Base-by-base conservation (phyloP, 805 yeast species). In the Hanseniaspora vineae region DNA sequence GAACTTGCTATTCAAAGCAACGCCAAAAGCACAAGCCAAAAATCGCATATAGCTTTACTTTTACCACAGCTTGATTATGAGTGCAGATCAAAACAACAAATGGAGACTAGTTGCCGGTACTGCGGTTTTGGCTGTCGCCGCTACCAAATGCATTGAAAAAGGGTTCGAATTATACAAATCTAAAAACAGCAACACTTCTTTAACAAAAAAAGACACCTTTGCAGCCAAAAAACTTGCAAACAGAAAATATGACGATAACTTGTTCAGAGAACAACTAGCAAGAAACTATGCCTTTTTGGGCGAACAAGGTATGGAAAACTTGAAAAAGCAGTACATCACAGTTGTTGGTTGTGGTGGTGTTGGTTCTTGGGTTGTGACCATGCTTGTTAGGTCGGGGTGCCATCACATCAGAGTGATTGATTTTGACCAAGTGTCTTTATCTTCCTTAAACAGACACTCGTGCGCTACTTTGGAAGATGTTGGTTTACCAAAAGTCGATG, bases 311-410 rank as follows among this genome's bases (percentile, higher is more conserved):
- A 80, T 88, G 77, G 63, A 66, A 17, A 77, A 77, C 50, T 76
- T 92, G 15, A 77, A 96, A 47, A 65, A 71, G 12, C 81, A 86
- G 58, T 73, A 76, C 48, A 75, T 89, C 2, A 84, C 87, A 1
- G 84, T 90, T 14, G 82, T 79, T 12, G 98, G 99, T 31, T 92
- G 90, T 15, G 99, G 99, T 50, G 99, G 99, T 50, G 99, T 92
- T 39, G 99, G 99, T 2, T 89, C 97, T 0, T 89, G 96, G 90
- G 95, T 82, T 20, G 81, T 84, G 12, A 82, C 95, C 11, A 86
- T 94, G 84, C 72, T 92, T 49, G 83, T 84, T 1, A 78, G 99
- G 57, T 84, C 95, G 15, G 99, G 99, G 14, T 81, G 89, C 39
- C 81, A 83, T 18, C 75, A 77, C 50, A 62, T 92, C 46, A 75